Evolutionary conservation across 192 early-diverging fungal species (phyloP).

Genomic region (Rhizophlyctis rosea): DNA sequence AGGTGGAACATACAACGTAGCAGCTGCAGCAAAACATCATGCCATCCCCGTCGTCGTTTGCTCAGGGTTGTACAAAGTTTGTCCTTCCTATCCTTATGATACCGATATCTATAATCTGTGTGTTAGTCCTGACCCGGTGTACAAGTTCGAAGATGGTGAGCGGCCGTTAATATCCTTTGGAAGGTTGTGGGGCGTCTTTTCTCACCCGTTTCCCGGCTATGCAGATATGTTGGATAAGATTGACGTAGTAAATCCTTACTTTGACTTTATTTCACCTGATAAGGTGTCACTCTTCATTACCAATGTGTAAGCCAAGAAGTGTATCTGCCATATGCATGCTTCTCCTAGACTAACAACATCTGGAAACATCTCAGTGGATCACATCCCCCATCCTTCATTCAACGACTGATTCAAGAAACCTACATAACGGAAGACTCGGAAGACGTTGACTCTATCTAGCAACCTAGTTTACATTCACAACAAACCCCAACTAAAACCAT

Average conservation of each 20-base stretch:
- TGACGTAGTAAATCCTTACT: conserved; percentile 81
- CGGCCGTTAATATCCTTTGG: neutral
- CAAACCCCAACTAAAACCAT: too few relatives aligned
- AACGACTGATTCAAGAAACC: conserved; percentile 68
- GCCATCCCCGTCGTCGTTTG: conserved; percentile 91
- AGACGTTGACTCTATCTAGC: neutral
- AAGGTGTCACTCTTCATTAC: conserved; percentile 88
- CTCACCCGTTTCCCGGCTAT: conserved; percentile 33
- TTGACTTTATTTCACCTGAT: conserved; percentile 91
- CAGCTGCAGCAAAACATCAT: conserved; percentile 88
- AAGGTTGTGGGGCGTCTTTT: neutral
- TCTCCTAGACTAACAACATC: conserved; percentile 19
- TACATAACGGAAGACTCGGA: conserved; percentile 12
- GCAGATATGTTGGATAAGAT: conserved; percentile 68
- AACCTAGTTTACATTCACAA: neutral
- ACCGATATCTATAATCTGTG: conserved; percentile 76
- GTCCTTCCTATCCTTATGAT: conserved; percentile 85
- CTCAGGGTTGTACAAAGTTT: conserved; percentile 84
- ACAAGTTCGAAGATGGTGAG: conserved; percentile 73
- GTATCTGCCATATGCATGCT: neutral
- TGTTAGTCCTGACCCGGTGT: conserved; percentile 74
- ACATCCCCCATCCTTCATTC: conserved; percentile 75
- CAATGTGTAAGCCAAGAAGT: conserved; percentile 61
- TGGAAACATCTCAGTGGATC: conserved; percentile 50
- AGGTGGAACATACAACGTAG: conserved; percentile 76